A percentile compares a stretch with the other conserved stretches of the same genome.
phyloP scores from a whole-genome alignment of 2,329 filamentous ascomycete genomes.

The Cladosporium sphaerospermum region DNA sequence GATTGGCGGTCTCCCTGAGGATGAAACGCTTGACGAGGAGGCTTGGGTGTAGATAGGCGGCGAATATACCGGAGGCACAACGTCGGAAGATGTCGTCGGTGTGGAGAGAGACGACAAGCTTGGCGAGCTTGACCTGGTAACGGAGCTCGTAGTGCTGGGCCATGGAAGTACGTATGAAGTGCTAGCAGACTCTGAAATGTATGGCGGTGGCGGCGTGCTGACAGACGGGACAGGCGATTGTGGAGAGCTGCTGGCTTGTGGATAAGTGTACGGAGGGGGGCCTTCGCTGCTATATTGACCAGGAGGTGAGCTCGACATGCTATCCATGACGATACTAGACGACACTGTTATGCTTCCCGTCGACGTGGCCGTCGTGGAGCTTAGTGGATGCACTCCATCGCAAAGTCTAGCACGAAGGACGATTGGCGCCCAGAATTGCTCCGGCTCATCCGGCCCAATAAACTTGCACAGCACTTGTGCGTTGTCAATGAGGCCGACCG shows the following conservation, averaged over 20 bases:
- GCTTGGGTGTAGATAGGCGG: not conserved
- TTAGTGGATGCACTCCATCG: constrained; percentile 13
- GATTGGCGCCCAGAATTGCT: constrained; percentile 23
- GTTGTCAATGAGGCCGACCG: constrained; percentile 21
- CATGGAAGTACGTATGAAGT: too few relatives aligned
- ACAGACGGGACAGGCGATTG: not conserved
- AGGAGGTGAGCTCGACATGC: constrained; percentile 8
- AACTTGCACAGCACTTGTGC: constrained; percentile 27
- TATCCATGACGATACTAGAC: constrained; percentile 11
- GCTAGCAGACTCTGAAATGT: not conserved
- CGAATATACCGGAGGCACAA: not conserved
- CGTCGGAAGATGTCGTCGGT: not conserved
- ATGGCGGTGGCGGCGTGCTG: constrained; percentile 1
- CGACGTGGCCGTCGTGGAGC: not conserved
- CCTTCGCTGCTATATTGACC: not conserved
- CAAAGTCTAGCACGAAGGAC: constrained; percentile 21
- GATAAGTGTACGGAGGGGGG: not conserved
- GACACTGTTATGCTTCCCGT: constrained; percentile 8
- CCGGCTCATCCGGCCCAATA: constrained; percentile 20
- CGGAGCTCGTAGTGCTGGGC: too few relatives aligned
- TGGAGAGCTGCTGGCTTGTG: not conserved
- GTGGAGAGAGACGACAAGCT: not conserved
- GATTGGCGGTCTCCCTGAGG: not conserved
- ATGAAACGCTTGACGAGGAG: not conserved
- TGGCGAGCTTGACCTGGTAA: not conserved